These are phyloP conservation scores for Cunninghamia lanceolata DNA, from an alignment of 75 land plant species.

Conservation along the genomic window DNA sequence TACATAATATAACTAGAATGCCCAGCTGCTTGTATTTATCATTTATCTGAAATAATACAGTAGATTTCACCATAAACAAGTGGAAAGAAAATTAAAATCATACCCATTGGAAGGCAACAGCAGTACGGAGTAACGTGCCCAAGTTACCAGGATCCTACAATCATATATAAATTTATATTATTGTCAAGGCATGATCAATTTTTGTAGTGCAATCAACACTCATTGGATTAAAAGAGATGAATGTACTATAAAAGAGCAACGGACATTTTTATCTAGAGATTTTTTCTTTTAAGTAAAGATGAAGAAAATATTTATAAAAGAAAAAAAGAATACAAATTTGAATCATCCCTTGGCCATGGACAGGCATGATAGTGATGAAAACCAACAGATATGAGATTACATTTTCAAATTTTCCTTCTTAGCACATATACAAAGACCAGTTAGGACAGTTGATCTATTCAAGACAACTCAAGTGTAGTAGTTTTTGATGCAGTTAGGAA, in stretches of 20 bases:
- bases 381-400: no score
- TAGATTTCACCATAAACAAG: neutral
- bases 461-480: no score
- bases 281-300: neutral
- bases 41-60: neutral
- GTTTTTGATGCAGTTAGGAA: no score
- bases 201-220: slow-evolving; percentile 5
- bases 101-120: slow-evolving; percentile 95
- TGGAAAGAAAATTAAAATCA: slow-evolving; percentile 2
- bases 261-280: neutral
- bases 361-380: no score
- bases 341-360: no score
- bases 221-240: neutral
- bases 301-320: no score
- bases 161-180: neutral
- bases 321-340: no score
- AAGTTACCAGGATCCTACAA: slow-evolving; percentile 97
- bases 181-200: neutral
- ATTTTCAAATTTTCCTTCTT: no score
- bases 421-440: no score
- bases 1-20: neutral
- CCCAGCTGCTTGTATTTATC: neutral
- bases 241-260: neutral
- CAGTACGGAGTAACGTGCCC: slow-evolving; percentile 90
- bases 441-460: no score